Evolutionary conservation across 306 rosid genomes (phyloP).

Genomic region (Begonia fuchsioides): DNA sequence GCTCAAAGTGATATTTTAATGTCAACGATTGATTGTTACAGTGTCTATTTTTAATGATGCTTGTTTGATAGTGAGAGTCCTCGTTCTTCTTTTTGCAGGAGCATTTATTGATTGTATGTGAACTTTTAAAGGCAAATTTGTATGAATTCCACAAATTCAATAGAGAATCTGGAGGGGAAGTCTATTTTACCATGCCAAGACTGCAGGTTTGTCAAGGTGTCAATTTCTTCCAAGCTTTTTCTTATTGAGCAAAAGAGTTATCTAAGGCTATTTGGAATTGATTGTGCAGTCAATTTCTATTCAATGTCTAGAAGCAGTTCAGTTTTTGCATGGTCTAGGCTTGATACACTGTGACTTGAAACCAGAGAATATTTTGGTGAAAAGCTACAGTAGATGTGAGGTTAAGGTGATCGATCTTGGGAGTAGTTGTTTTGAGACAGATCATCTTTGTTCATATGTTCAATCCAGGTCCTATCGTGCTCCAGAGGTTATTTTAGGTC

Average conservation of each 20-base stretch:
- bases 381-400: slow-evolving; percentile 98
- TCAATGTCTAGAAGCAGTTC: slow-evolving; percentile 95
- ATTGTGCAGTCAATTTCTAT: slow-evolving; percentile 81
- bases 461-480: slow-evolving; percentile 99
- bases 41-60: too few species aligned
- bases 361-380: slow-evolving; percentile 95
- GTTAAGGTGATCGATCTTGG: slow-evolving; percentile 99
- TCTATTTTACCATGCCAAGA: slow-evolving; percentile 98
- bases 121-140: slow-evolving; percentile 93
- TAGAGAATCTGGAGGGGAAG: slow-evolving; percentile 98
- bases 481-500: slow-evolving; percentile 97
- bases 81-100: slow-evolving; percentile 36
- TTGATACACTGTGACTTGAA: slow-evolving; percentile 94
- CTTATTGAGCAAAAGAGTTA: not conserved
- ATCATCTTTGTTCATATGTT: slow-evolving; percentile 96
- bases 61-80: too few species aligned
- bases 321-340: slow-evolving; percentile 85
- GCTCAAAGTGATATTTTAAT: too few species aligned
- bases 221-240: slow-evolving; percentile 8
- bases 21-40: too few species aligned
- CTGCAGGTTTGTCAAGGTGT: slow-evolving; percentile 60
- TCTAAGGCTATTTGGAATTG: slow-evolving; percentile 9
- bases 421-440: slow-evolving; percentile 98
- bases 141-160: slow-evolving; percentile 97
- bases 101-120: slow-evolving; percentile 92